Evolutionary conservation across 371 early-diverging fungal genomes (phyloP).

Genomic region (Syncephalastrum monosporum): DNA sequence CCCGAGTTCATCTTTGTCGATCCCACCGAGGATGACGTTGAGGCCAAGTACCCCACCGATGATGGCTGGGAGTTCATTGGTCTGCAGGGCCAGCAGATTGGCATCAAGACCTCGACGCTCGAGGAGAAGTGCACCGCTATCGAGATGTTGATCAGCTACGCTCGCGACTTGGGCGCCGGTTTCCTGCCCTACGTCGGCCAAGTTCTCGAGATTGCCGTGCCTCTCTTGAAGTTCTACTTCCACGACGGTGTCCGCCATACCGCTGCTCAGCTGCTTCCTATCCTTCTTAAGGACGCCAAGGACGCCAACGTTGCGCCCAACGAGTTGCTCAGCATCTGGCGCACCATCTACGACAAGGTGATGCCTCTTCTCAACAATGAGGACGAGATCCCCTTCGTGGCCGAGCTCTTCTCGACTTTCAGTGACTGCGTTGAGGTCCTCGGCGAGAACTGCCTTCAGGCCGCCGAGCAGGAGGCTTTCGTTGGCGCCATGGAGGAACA

Average conservation of each 20-base stretch:
- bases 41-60: slow-evolving; percentile 82
- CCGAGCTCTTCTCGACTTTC: slow-evolving; percentile 76
- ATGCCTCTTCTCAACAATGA: slow-evolving; percentile 70
- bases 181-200: slow-evolving; percentile 84
- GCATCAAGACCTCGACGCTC: slow-evolving; percentile 90
- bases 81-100: slow-evolving; percentile 88
- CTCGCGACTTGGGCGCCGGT: slow-evolving; percentile 84
- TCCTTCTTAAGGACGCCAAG: slow-evolving; percentile 68
- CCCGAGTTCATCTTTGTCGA: slow-evolving; percentile 93
- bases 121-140: slow-evolving; percentile 98
- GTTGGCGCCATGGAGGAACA: slow-evolving; percentile 66
- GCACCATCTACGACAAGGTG: slow-evolving; percentile 66
- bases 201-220: slow-evolving; percentile 82
- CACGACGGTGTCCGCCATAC: slow-evolving; percentile 94
- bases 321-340: slow-evolving; percentile 59
- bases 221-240: slow-evolving; percentile 93
- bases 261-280: slow-evolving; percentile 82
- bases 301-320: slow-evolving; percentile 45
- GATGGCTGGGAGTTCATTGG: slow-evolving; percentile 96
- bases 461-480: slow-evolving; percentile 64
- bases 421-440: slow-evolving; percentile 71
- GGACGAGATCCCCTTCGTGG: slow-evolving; percentile 75
- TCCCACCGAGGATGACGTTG: slow-evolving; percentile 80
- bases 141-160: slow-evolving; percentile 96
- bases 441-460: slow-evolving; percentile 64